Percentiles rank a stretch among this genome's conserved stretches.
Conservation (phyloP, 2,329 filamentous ascomycete genomes). For the Calonectria pteridis region DNA sequence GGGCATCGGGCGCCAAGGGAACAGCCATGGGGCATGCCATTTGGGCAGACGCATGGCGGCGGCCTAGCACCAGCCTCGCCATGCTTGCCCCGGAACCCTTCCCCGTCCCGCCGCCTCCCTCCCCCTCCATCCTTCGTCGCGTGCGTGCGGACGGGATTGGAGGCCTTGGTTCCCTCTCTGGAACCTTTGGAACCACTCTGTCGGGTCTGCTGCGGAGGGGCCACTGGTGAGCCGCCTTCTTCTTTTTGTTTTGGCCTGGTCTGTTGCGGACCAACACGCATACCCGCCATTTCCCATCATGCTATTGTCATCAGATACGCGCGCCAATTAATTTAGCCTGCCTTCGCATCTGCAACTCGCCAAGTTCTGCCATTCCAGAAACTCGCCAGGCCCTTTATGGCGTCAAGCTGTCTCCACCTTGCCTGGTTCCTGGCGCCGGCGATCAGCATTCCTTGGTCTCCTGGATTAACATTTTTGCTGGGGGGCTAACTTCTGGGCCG, state of each 20-base stretch:
- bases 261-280: conserved; percentile 1
- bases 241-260: not conserved
- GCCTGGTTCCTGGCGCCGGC: conserved; percentile 12
- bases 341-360: not conserved
- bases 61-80: not conserved
- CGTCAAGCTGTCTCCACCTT: conserved; percentile 5
- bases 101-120: conserved; percentile 11
- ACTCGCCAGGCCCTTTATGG: conserved; percentile 6
- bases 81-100: conserved; percentile 7
- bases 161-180: conserved; percentile 38
- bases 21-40: not conserved
- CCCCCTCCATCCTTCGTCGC: not conserved
- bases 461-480: conserved; percentile 18
- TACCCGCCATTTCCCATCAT: not conserved
- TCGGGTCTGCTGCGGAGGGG: conserved; percentile 33
- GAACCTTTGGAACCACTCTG: conserved; percentile 41
- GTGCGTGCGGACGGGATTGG: conserved; percentile 39
- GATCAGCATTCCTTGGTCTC: conserved; percentile 20
- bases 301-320: not conserved
- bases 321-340: conserved; percentile 12
- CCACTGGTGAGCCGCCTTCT: not conserved
- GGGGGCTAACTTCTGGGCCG: conserved; percentile 5
- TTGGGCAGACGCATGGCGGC: not conserved
- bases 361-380: conserved; percentile 14
- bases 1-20: conserved; percentile 2